Base-by-base conservation (phyloP, 2,329 filamentous ascomycete genomes). In the Aspergillus chevalieri region DNA sequence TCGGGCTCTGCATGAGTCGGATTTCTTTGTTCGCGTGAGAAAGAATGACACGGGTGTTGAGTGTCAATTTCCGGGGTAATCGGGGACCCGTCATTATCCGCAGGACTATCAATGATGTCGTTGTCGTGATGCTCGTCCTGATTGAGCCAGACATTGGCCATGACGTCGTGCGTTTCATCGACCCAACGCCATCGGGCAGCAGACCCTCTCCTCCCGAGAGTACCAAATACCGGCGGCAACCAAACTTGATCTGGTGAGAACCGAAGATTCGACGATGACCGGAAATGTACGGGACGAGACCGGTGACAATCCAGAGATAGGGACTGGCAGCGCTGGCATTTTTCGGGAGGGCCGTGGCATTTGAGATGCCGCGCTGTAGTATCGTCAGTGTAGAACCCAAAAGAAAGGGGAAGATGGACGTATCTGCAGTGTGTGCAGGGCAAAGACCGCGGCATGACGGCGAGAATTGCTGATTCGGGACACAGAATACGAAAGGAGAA, bases 101-200 rank as follows among this genome's bases (percentile, higher is more conserved):
- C 26, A 30, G 26, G 9, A 30, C 26, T 30, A 30, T 30, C 26
- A 30, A 12, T 30, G 26, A 30, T 30, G 26, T 30, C 26, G 26
- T 30, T 30, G 4, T 30, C 26, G 10, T 30, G 10, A 12, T 49
- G 33, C 15, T 43, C 47, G 10, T 46, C 44, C 53, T 56, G 50
- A 41, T 54, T 24, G 47, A 57, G 21, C 51, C 51, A 33, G 71
- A n/a, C 19, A n/a, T 50, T 50, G 26, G 48, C 44, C 19, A 72
- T 34, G 70, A 50, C 44, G 38, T 50, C 48, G 28, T 21, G 19
- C 2, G 48, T 50, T n/a, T 50, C 48, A 19, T 50, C 48, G 14
- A 50, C 9, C 24, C 46, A 50, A 44, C 17, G 44, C 48, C 44
- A 47, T 19, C 47, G 38, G 15, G 15, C 38, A 10, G 34, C 34